Base-by-base conservation (phyloP, 768 basidiomycete species). In the Phanerochaete carnosa region DNA sequence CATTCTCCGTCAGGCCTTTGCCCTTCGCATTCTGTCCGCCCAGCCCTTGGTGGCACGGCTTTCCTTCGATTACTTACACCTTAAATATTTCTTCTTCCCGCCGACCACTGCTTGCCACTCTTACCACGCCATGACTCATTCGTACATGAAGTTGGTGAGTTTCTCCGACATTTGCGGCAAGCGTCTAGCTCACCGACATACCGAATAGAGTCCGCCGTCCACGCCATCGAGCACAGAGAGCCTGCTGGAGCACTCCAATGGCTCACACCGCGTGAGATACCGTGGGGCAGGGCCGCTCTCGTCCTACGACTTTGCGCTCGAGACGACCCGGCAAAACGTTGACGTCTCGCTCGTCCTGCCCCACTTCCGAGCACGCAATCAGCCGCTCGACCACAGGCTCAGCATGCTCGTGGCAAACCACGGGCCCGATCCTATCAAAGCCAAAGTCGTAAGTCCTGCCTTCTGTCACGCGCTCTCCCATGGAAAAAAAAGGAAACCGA, bases 361-460 rank as follows among this genome's bases (percentile, higher is more conserved):
- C 1, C 90, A 92, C 68, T 90, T 90, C 68, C 89, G 90, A 45
- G 89, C 90, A 12, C 82, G 83, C 37, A 76, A 83, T 64, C 89
- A 92, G 66, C 90, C 90, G 0, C 71, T 88, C 29, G 81, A 85
- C 43, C 85, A 91, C 72, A 86, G 87, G 43, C 77, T 92, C 76
- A 80, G 81, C 69, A 87, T 92, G 84, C 83, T 84, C 69, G 70
- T 90, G 60, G 79, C 79, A 46, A 80, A 78, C 60, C 75, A 83
- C 13, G 69, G 74, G 3, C 76, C 77, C 16, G 79, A 84, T 6
- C 61, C 68, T 32, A 79, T 89, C 55, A 90, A 87, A 72, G 76
- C 89, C 45, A 89, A 86, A 84, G 78, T 92, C 39, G 90, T 92
- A 65, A 67, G 90, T 85, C 32, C 16, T 29, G 29, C 32, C 33